Base-by-base conservation (phyloP, 2,329 filamentous ascomycete species). In the Claviceps digitariae region DNA sequence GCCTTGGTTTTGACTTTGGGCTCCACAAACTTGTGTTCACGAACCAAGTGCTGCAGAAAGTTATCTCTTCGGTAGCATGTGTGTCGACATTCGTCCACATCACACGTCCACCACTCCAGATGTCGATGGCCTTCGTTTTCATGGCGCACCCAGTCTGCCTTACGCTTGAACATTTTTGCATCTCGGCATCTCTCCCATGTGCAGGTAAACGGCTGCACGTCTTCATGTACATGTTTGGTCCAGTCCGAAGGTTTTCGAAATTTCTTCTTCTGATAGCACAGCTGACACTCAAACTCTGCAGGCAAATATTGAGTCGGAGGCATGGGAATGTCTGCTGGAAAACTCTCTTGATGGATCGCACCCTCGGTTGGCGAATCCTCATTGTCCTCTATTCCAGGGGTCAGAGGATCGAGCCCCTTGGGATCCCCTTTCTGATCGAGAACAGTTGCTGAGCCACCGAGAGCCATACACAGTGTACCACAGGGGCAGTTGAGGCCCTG, bases 201-300 rank as follows among this genome's bases (percentile, higher is more conserved):
- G 68, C 90, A 96, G 3, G 88, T 94, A 60, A 95, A 95, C 0
- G 90, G 90, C 64, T 93, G 87, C 1, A 95, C 82, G 64, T 96
- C 90, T 68, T 95, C 90, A 61, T 95, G 88, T 1, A 96, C 87
- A 63, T 96, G 90, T 66, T 96, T 95, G 1, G 90, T 95, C 90
- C 90, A 96, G 67, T 96, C 90, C 0, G 90, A 95, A 17, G 90
- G 90, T 67, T 95, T 95, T 61, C 84, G 81, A 61, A 93, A 90
- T 61, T 83, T 88, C 73, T 93, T 95, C 51, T 83, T 78, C 60
- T 84, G 81, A 71, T 88, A 95, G 70, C 90, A 95, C 23, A 95
- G 73, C 40, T 86, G 84, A 60, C 90, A 96, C 70, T 96, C 90
- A 56, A 95, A 91, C 63, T 91, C 83, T 3, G 90, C 88, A 0